phyloP scores from a whole-genome alignment of 495 filamentous ascomycete genomes.

The Trichodelitschia bisporula region DNA sequence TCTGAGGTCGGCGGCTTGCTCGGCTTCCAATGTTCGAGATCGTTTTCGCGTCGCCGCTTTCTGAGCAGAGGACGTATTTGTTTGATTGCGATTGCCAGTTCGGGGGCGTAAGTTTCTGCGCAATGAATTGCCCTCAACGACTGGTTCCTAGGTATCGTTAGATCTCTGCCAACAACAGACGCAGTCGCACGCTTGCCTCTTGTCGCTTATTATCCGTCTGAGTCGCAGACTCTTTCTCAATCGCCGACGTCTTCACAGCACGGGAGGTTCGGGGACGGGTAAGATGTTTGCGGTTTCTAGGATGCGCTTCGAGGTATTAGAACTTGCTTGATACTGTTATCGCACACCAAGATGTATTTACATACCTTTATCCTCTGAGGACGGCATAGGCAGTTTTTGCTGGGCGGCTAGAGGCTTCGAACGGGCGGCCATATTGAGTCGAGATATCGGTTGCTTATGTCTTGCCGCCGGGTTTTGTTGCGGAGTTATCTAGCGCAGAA shows the following conservation, averaged over 20 bases:
- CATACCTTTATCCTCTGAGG: constrained; percentile 4
- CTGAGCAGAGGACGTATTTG: too few relatives aligned
- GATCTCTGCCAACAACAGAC: constrained; percentile 2
- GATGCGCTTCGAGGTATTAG: constrained; percentile 4
- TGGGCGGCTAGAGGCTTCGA: constrained; percentile 4
- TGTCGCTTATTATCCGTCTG: constrained; percentile 4
- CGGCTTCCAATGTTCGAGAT: too few relatives aligned
- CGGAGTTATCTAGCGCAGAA: constrained; percentile 5
- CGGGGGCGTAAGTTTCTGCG: constrained; percentile 3
- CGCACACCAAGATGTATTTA: constrained; percentile 2
- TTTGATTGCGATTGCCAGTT: constrained; percentile 3
- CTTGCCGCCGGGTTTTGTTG: constrained; percentile 4
- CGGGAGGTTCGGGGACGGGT: constrained; percentile 1
- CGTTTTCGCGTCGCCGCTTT: too few relatives aligned
- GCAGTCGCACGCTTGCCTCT: constrained; percentile 2
- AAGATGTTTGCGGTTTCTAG: constrained; percentile 3
- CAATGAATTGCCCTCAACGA: constrained; percentile 2
- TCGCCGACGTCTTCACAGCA: constrained; percentile 3
- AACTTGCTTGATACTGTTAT: constrained; percentile 1
- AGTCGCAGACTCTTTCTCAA: constrained; percentile 1
- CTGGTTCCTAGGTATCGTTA: constrained; percentile 4
- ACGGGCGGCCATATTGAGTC: constrained; percentile 2
- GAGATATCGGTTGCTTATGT: constrained; percentile 3
- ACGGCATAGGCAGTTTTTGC: constrained; percentile 3
- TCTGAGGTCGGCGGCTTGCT: too few relatives aligned